Conservation (phyloP, 108 stramenopile species). For the Nannochloropsis gaditana region DNA sequence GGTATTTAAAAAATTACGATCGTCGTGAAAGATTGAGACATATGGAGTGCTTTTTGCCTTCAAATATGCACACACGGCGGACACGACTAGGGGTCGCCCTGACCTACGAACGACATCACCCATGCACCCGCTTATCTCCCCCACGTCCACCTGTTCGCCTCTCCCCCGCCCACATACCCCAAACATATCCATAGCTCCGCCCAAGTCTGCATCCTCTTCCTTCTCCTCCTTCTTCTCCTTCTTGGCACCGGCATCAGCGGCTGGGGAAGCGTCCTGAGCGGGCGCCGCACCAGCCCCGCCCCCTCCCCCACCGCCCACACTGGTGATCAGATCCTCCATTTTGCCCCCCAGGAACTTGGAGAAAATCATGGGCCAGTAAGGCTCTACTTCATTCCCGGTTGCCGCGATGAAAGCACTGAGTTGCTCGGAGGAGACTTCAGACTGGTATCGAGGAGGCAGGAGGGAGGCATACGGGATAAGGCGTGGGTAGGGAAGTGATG, state of each 20-base stretch:
- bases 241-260: background rate
- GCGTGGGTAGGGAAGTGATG: background rate
- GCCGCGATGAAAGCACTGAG: constrained; percentile 76
- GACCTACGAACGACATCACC: no score
- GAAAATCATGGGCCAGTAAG: constrained; percentile 91
- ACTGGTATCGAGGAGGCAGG: constrained; percentile 33
- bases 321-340: constrained; percentile 69
- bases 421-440: constrained; percentile 80
- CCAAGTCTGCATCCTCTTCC: constrained; percentile 58
- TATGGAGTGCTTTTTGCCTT: no score
- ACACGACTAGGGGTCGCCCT: no score
- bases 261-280: constrained; percentile 39
- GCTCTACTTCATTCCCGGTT: constrained; percentile 88
- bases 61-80: no score
- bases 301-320: constrained; percentile 67
- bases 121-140: background rate
- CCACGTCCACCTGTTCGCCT: background rate
- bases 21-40: no score
- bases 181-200: constrained; percentile 73
- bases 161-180: constrained; percentile 30
- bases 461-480: background rate
- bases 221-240: constrained; percentile 60
- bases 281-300: constrained; percentile 55
- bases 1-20: no score
- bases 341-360: constrained; percentile 73